A percentile compares a stretch with the other conserved stretches of the same genome.
Conservation (phyloP, 108 stramenopile genomes). For the Nannochloropsis salina region DNA sequence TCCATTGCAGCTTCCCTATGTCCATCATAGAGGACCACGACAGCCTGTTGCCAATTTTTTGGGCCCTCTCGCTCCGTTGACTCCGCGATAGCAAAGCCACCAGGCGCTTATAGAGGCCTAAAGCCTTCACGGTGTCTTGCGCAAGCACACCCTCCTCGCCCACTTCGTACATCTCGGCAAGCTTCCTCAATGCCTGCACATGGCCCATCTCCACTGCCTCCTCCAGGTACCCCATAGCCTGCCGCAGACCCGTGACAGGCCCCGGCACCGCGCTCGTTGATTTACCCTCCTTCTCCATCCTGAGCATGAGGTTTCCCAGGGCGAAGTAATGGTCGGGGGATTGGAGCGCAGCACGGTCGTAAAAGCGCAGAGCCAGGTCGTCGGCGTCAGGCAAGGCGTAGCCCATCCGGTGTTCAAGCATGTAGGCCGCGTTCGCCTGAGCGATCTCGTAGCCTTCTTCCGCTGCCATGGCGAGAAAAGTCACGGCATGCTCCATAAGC, state of each 20-base stretch:
- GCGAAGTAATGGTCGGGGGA: slow-evolving; percentile 14
- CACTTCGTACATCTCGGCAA: not conserved
- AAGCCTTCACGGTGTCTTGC: not conserved
- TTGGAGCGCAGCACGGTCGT: not conserved
- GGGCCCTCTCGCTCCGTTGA: not conserved
- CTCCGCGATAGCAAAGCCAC: not conserved
- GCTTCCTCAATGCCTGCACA: not conserved
- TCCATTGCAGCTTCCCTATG: not conserved
- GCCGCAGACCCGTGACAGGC: not conserved
- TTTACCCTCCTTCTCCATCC: not conserved
- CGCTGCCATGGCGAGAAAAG: not conserved
- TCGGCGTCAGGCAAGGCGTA: not conserved
- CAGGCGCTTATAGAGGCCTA: not conserved
- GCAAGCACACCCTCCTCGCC: not conserved
- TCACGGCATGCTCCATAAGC: not conserved
- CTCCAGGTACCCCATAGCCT: slow-evolving; percentile 1
- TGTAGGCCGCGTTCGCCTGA: slow-evolving; percentile 7
- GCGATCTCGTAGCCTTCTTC: slow-evolving; percentile 5
- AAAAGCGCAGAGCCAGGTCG: not conserved
- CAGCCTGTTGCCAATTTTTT: not conserved
- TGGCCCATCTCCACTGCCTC: not conserved
- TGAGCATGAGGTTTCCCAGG: not conserved
- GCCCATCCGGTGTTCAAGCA: not conserved
- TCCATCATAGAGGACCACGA: not conserved
- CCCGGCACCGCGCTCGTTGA: not conserved